Evolutionary conservation across 2,329 filamentous ascomycete genomes (phyloP).

Genomic region (Fusarium protoensiforme): DNA sequence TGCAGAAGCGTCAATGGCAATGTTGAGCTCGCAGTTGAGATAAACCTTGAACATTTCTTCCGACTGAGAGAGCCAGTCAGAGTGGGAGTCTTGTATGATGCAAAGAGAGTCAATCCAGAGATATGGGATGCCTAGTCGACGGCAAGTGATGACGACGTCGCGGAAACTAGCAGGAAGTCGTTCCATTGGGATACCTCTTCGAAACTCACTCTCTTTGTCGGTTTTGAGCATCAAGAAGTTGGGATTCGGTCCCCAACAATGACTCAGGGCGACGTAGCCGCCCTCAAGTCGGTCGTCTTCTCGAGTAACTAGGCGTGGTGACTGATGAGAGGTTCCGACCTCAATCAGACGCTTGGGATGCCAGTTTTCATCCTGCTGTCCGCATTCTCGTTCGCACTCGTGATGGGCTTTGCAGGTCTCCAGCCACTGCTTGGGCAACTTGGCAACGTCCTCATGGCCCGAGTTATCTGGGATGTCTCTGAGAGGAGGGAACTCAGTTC

Average conservation of each 20-base stretch:
- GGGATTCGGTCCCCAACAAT: constrained; percentile 7
- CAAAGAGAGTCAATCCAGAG: constrained; percentile 15
- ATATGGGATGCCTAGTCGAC: constrained; percentile 3
- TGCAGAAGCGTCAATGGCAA: constrained; percentile 1
- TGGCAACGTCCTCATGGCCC: constrained; percentile 1
- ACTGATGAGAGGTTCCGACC: neutral
- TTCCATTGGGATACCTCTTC: neutral
- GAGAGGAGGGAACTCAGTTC: neutral
- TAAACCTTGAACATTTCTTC: constrained; percentile 6
- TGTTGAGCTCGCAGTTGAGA: constrained; percentile 10
- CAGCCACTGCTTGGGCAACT: neutral
- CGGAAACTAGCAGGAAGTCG: constrained; percentile 2
- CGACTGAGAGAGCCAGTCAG: constrained; percentile 3
- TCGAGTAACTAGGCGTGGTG: neutral
- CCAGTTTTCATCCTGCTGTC: neutral
- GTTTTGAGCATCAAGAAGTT: neutral
- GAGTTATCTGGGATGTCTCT: constrained; percentile 2
- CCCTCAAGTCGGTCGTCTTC: neutral
- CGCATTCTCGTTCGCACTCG: neutral
- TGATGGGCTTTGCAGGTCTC: neutral
- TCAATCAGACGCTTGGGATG: constrained; percentile 2
- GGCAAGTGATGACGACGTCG: constrained; percentile 1
- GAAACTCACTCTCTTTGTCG: neutral
- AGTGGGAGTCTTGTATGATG: constrained; percentile 4
- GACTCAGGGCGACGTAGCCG: neutral